phyloP scores from a whole-genome alignment of 2,329 filamentous ascomycete species.

The Proliferodiscus dingleyae region DNA sequence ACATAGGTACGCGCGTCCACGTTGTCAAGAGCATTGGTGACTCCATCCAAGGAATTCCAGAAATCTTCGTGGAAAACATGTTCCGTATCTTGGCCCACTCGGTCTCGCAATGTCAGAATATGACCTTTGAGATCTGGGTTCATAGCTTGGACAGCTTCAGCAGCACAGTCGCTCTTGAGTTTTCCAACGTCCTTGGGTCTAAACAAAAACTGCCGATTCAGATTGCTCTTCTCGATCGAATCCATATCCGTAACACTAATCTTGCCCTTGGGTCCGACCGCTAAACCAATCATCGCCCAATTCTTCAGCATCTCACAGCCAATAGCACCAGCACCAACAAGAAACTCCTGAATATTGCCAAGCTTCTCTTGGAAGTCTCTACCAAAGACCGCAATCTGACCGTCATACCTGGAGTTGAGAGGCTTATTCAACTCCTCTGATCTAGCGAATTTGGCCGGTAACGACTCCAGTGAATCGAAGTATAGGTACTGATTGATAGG shows the following conservation, averaged over 20 bases:
- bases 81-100: constrained; percentile 88
- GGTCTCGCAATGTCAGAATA: constrained; percentile 80
- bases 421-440: constrained; percentile 88
- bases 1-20: constrained; percentile 96
- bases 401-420: constrained; percentile 81
- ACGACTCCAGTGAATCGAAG: constrained; percentile 94
- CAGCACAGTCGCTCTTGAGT: constrained; percentile 94
- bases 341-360: constrained; percentile 82
- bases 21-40: constrained; percentile 96
- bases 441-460: constrained; percentile 69
- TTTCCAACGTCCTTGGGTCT: constrained; percentile 87
- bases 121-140: constrained; percentile 88
- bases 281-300: constrained; percentile 98
- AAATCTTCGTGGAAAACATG: constrained; percentile 91
- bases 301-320: constrained; percentile 99
- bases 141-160: constrained; percentile 86
- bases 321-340: constrained; percentile 94
- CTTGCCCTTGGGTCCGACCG: constrained; percentile 79
- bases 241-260: constrained; percentile 97
- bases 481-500: constrained; percentile 96
- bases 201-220: constrained; percentile 97
- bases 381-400: constrained; percentile 94
- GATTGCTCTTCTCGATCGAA: constrained; percentile 96
- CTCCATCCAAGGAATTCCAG: constrained; percentile 81
- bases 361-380: constrained; percentile 92